Conservation (phyloP, 768 basidiomycete species). For the Gymnopilus junonius region DNA sequence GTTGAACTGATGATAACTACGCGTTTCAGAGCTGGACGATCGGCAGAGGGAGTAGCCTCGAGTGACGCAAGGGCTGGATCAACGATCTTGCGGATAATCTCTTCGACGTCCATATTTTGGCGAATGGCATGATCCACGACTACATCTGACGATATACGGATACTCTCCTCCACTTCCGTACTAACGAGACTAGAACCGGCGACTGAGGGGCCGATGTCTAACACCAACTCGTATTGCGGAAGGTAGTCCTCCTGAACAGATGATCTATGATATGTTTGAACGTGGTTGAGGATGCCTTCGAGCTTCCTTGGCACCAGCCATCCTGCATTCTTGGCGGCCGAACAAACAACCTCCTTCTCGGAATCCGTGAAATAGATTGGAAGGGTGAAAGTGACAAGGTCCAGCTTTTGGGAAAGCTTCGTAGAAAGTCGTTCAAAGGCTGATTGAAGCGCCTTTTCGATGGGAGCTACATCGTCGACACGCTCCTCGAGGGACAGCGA, state of each 20-base stretch:
- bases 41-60: neutral
- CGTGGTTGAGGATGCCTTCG: slow-evolving; percentile 1
- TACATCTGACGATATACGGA: slow-evolving; percentile 9
- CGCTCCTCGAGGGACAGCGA: neutral
- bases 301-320: neutral
- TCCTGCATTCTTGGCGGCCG: slow-evolving; percentile 11
- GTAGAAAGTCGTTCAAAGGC: slow-evolving; percentile 1
- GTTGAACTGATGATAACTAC: neutral
- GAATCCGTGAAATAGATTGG: slow-evolving; percentile 9
- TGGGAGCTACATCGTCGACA: neutral
- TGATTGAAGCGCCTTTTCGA: neutral
- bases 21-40: slow-evolving; percentile 3
- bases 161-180: slow-evolving; percentile 10
- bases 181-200: slow-evolving; percentile 7
- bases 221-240: slow-evolving; percentile 6
- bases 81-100: slow-evolving; percentile 1
- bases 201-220: slow-evolving; percentile 5
- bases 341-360: neutral
- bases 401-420: slow-evolving; percentile 3
- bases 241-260: slow-evolving; percentile 1
- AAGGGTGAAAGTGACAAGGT: neutral
- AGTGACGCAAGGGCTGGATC: neutral
- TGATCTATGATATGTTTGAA: neutral
- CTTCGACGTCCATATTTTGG: neutral
- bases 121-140: neutral